Conservation (phyloP, 495 filamentous ascomycete species). For the Xylaria curta region DNA sequence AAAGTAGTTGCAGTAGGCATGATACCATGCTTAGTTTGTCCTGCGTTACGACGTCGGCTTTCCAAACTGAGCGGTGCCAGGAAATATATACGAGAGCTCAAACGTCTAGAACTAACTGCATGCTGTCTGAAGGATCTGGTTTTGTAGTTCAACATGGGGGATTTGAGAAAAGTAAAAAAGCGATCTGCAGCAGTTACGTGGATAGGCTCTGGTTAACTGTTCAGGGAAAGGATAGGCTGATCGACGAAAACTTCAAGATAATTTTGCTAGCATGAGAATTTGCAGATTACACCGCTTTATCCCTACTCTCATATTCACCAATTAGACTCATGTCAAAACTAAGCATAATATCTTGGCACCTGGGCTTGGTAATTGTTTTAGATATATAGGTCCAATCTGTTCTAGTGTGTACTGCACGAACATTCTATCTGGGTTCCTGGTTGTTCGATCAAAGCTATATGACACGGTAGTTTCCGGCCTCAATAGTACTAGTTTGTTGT, state of each 20-base stretch:
- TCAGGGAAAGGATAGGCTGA: background rate
- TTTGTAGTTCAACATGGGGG: background rate
- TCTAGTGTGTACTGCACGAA: background rate
- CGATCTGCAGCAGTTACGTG: background rate
- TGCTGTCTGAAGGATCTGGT: background rate
- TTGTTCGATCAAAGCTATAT: background rate
- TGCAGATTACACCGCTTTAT: background rate
- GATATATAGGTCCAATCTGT: background rate
- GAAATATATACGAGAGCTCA: background rate
- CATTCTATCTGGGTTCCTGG: background rate
- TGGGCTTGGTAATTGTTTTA: background rate
- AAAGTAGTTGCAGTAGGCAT: background rate
- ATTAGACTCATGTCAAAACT: conserved; percentile 1
- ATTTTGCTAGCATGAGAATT: too few relatives aligned
- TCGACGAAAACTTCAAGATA: background rate
- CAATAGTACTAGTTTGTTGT: background rate
- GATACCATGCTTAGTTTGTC: background rate
- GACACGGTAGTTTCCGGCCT: background rate
- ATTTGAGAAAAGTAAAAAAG: background rate
- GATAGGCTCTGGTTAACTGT: background rate
- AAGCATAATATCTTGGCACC: conserved; percentile 4
- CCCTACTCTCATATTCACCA: background rate
- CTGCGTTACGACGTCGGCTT: background rate
- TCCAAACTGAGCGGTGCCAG: background rate
- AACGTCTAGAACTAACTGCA: background rate